phyloP scores from a whole-genome alignment of 495 filamentous ascomycete genomes.

The Penicillium soppii region DNA sequence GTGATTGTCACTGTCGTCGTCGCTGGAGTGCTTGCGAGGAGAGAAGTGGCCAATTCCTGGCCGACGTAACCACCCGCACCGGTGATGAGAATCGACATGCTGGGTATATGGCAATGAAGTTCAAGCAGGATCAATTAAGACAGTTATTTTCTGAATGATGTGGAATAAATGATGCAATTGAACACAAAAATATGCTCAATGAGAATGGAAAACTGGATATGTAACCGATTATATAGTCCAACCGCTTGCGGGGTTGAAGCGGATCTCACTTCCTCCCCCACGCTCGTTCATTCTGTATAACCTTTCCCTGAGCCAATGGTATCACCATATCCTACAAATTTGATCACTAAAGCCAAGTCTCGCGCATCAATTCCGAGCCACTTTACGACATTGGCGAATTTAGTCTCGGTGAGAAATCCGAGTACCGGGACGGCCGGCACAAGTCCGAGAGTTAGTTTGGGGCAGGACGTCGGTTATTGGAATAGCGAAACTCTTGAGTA shows the following conservation, averaged over 20 bases:
- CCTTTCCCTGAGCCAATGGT: constrained; percentile 11
- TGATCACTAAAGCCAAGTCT: not conserved
- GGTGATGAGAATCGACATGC: constrained; percentile 68
- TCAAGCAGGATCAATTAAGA: not conserved
- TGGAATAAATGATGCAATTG: not conserved
- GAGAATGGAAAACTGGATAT: not conserved
- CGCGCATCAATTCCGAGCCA: constrained; percentile 36
- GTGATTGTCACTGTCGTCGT: constrained; percentile 59
- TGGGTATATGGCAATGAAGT: constrained; percentile 3
- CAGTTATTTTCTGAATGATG: not conserved
- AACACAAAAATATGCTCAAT: not conserved
- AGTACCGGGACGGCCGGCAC: constrained; percentile 30
- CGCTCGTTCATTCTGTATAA: constrained; percentile 3
- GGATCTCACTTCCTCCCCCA: constrained; percentile 14
- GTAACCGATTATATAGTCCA: constrained; percentile 14
- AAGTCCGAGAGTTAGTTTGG: too few species aligned
- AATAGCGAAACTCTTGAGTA: too few species aligned
- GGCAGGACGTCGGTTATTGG: too few species aligned
- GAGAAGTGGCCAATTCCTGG: constrained; percentile 60
- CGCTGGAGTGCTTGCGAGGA: constrained; percentile 53
- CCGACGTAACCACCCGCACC: constrained; percentile 72
- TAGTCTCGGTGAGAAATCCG: constrained; percentile 35
- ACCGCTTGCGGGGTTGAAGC: constrained; percentile 13
- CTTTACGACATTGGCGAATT: not conserved
- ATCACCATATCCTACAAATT: not conserved